These are phyloP conservation scores for Epichloe festucae DNA, from an alignment of 2,329 filamentous ascomycete genomes.

Conservation along the genomic window DNA sequence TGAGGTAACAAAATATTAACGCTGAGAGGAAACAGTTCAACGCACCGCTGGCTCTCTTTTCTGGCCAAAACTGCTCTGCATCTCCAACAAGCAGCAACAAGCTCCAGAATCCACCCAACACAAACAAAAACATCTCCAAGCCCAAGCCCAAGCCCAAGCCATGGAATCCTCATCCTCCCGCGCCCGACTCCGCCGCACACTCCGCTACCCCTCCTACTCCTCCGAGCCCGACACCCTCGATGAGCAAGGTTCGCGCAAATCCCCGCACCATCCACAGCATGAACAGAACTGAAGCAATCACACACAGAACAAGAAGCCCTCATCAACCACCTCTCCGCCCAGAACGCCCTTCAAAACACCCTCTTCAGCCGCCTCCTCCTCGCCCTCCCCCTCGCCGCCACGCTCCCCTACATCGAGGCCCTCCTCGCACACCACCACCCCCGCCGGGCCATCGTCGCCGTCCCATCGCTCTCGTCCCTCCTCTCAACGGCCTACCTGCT, in stretches of 20 bases:
- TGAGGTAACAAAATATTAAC: neutral
- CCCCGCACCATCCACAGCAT: neutral
- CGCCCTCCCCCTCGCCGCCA: slow-evolving; percentile 42
- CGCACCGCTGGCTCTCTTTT: slow-evolving; percentile 35
- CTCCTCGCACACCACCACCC: slow-evolving; percentile 18
- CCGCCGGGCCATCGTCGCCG: slow-evolving; percentile 26
- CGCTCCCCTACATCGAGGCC: slow-evolving; percentile 36
- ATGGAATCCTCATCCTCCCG: slow-evolving; percentile 16
- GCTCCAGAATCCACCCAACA: neutral
- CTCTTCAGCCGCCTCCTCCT: slow-evolving; percentile 47
- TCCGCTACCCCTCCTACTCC: slow-evolving; percentile 58
- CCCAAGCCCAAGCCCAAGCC: neutral
- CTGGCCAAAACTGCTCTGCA: slow-evolving; percentile 32
- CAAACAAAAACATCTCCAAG: no score
- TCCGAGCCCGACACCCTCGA: slow-evolving; percentile 51
- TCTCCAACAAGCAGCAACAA: neutral
- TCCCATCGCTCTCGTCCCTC: slow-evolving; percentile 52
- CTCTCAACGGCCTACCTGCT: slow-evolving; percentile 49
- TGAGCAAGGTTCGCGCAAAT: slow-evolving; percentile 47
- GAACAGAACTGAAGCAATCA: no score
- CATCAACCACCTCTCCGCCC: slow-evolving; percentile 38
- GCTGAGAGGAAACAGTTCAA: no score
- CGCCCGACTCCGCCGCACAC: slow-evolving; percentile 61
- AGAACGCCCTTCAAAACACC: slow-evolving; percentile 45
- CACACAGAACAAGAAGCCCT: slow-evolving; percentile 44